Conservation (phyloP, 352 stramenopile species). For the Phytophthora fragariae region DNA sequence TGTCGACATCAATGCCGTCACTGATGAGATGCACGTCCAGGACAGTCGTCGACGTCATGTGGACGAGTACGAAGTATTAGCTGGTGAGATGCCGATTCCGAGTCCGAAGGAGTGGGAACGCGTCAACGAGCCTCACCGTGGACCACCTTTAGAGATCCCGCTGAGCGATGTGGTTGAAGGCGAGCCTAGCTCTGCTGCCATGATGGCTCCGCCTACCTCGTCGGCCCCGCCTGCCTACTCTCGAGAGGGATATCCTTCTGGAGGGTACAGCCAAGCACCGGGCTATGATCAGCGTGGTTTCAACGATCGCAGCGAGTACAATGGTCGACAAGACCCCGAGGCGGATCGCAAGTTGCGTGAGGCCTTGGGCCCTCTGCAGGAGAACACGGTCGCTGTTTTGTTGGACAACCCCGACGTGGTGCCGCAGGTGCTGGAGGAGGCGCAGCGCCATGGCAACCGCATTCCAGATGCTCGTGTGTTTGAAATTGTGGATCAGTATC, state of each 20-base stretch:
- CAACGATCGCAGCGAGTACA: conserved; percentile 38
- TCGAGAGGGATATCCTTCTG: conserved; percentile 36
- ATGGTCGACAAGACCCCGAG: conserved; percentile 50
- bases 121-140: conserved; percentile 67
- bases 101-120: conserved; percentile 86
- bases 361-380: conserved; percentile 72
- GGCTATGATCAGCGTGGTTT: conserved; percentile 38
- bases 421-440: conserved; percentile 82
- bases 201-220: conserved; percentile 30
- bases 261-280: conserved; percentile 27
- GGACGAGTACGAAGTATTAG: conserved; percentile 86
- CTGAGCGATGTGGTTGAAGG: conserved; percentile 66
- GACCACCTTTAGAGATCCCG: conserved; percentile 66
- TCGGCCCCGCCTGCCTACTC: conserved; percentile 18
- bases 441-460: conserved; percentile 76
- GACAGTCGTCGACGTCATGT: conserved; percentile 73
- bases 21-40: conserved; percentile 75
- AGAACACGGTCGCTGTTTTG: conserved; percentile 76
- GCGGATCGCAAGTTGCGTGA: conserved; percentile 71
- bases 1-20: conserved; percentile 40
- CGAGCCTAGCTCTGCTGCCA: conserved; percentile 30
- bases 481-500: conserved; percentile 80
- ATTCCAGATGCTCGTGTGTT: conserved; percentile 80
- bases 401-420: conserved; percentile 80
- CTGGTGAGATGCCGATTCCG: conserved; percentile 76